A percentile compares a stretch with the other conserved stretches of the same genome.
These are phyloP conservation scores for Dalechampia spathulata DNA, from an alignment of 441 rosid genomes.

Conservation along the genomic window DNA sequence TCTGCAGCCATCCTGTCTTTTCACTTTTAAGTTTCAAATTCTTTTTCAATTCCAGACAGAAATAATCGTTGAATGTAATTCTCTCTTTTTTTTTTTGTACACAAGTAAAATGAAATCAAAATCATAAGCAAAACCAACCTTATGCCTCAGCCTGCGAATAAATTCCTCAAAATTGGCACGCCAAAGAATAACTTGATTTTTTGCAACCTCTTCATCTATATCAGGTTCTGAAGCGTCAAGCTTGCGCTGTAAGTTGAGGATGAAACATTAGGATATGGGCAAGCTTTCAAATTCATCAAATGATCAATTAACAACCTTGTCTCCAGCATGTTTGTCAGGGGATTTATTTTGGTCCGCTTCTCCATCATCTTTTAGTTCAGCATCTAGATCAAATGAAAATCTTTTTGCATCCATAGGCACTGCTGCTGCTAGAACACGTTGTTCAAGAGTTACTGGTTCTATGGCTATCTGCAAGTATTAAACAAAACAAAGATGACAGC, in stretches of 20 bases:
- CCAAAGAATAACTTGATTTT: slow-evolving; percentile 51
- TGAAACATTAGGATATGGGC: slow-evolving; percentile 18
- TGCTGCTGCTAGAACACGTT: slow-evolving; percentile 66
- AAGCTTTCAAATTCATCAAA: slow-evolving; percentile 10
- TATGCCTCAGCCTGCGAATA: slow-evolving; percentile 58
- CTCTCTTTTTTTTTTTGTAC: not conserved
- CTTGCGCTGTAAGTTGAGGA: slow-evolving; percentile 25
- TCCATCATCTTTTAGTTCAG: slow-evolving; percentile 27
- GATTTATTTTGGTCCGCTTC: slow-evolving; percentile 21
- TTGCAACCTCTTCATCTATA: slow-evolving; percentile 21
- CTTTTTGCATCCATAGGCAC: slow-evolving; percentile 60
- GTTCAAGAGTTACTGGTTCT: slow-evolving; percentile 44
- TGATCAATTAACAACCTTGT: slow-evolving; percentile 47
- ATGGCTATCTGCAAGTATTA: slow-evolving; percentile 34
- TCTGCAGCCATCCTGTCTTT: not conserved
- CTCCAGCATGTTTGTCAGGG: slow-evolving; percentile 29
- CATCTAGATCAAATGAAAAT: slow-evolving; percentile 36
- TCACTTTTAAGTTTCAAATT: not conserved
- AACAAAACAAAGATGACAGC: not conserved
- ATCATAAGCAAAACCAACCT: slow-evolving; percentile 43
- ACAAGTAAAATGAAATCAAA: not conserved
- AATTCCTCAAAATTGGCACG: slow-evolving; percentile 84
- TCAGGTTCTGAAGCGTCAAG: slow-evolving; percentile 34
- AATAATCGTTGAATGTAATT: not conserved
- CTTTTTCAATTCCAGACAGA: not conserved